Conservation (phyloP, 202 grass and related monocot genomes). For the Bolboschoenoplectus hybrid region DNA sequence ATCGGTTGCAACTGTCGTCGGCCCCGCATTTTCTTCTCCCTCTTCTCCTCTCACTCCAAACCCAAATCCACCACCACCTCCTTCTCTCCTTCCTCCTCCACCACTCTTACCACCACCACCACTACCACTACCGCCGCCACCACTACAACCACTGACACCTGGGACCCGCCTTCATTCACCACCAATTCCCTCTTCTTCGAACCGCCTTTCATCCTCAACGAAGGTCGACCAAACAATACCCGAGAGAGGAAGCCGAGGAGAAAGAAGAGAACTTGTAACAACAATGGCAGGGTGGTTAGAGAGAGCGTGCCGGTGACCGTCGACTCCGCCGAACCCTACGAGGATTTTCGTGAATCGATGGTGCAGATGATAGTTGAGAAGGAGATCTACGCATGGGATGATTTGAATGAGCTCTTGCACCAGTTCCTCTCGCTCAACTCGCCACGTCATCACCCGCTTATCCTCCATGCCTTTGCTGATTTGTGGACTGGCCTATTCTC, state of each 20-base stretch:
- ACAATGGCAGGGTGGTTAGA: slow-evolving; percentile 45
- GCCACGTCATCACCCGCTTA: slow-evolving; percentile 83
- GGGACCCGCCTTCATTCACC: slow-evolving; percentile 65
- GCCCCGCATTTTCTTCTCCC: slow-evolving; percentile 49
- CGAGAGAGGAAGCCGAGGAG: slow-evolving; percentile 31
- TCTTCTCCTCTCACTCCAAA: slow-evolving; percentile 50
- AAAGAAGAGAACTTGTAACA: slow-evolving; percentile 40
- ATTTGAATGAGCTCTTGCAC: slow-evolving; percentile 87
- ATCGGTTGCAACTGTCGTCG: slow-evolving; percentile 85
- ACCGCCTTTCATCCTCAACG: slow-evolving; percentile 24
- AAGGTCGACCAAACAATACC: slow-evolving; percentile 37
- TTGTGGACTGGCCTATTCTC: slow-evolving; percentile 82
- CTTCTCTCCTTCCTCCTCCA: slow-evolving; percentile 60
- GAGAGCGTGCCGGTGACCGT: slow-evolving; percentile 80
- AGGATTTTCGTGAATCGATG: slow-evolving; percentile 90
- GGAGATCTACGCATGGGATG: slow-evolving; percentile 95
- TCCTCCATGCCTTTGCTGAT: slow-evolving; percentile 94
- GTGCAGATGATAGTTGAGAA: slow-evolving; percentile 97
- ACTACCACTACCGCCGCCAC: slow-evolving; percentile 60
- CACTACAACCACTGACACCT: slow-evolving; percentile 56
- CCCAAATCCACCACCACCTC: slow-evolving; percentile 42
- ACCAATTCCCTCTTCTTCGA: slow-evolving; percentile 69
- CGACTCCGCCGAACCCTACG: slow-evolving; percentile 75
- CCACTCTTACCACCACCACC: slow-evolving; percentile 46
- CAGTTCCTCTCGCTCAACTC: slow-evolving; percentile 93